Conservation (phyloP, 495 filamentous ascomycete species). For the Lineolata rhizophorae region DNA sequence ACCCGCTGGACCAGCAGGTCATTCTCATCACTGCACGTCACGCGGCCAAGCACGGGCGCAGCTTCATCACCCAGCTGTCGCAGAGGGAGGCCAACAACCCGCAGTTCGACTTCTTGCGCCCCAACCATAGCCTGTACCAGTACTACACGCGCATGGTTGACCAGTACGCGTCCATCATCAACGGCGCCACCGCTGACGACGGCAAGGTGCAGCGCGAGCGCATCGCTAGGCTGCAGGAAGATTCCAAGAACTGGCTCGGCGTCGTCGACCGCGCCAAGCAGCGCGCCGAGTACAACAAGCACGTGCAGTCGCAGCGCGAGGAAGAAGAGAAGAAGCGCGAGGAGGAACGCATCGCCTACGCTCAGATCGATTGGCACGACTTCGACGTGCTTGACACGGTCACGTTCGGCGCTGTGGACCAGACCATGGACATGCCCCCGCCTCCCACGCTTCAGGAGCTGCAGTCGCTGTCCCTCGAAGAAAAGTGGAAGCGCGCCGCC, state of each 20-base stretch:
- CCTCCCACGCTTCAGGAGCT: slow-evolving; percentile 77
- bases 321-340: slow-evolving; percentile 79
- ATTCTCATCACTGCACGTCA: slow-evolving; percentile 75
- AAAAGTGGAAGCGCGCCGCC: slow-evolving; percentile 77
- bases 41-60: slow-evolving; percentile 74
- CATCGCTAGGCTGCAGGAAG: slow-evolving; percentile 51
- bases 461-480: slow-evolving; percentile 81
- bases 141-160: slow-evolving; percentile 84
- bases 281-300: slow-evolving; percentile 69
- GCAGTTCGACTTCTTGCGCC: slow-evolving; percentile 92
- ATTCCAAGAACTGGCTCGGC: slow-evolving; percentile 56
- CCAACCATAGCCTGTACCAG: slow-evolving; percentile 85
- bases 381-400: slow-evolving; percentile 93
- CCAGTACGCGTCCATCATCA: slow-evolving; percentile 74
- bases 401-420: slow-evolving; percentile 76
- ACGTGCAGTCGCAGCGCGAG: slow-evolving; percentile 64
- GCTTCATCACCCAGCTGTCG: slow-evolving; percentile 69
- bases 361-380: slow-evolving; percentile 94
- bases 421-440: slow-evolving; percentile 65
- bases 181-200: slow-evolving; percentile 43
- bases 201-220: slow-evolving; percentile 46
- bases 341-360: slow-evolving; percentile 62
- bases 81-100: slow-evolving; percentile 79
- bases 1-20: slow-evolving; percentile 83
- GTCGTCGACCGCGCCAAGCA: slow-evolving; percentile 61